Evolutionary conservation across 345 rosid genomes (phyloP), one percentile per base, ranked within the genome.

Genomic region (Rubroshorea leprosula): DNA sequence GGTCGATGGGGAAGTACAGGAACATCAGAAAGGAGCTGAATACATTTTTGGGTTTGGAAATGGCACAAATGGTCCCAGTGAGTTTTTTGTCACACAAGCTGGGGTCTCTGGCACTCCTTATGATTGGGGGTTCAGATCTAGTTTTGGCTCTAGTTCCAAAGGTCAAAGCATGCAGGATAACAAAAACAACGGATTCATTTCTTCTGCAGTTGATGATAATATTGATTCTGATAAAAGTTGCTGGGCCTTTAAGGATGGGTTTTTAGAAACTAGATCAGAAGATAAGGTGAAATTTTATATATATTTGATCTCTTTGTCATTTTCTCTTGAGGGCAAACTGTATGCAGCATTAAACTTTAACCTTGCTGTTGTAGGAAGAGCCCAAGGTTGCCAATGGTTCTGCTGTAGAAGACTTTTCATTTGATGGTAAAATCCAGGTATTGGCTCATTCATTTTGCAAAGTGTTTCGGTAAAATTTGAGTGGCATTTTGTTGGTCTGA

Each of bases 201-300:
- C 64, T 41, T 67, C 70, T 31, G 31, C 66, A 20, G 58, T 49
- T 49, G 58, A 55, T 49, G 70, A 62, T 41, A 55, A 58, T 47
- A 25, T 63, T 62, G 54, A 23, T 59, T 53, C 68, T 64, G 74
- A 52, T 23, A 78, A 62, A 67, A 64, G 65, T 46, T 71, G 68
- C 14, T 81, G 85, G 90, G 76, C 63, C n/a, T 84, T 75, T 59
- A 72, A 71, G 62, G 78, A 70, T 63, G 49, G 74, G 19, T 66
- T 64, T 66, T 68, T 76, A 31, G 87, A 74, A 71, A 71, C 17
- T 64, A 68, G 52, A 62, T 60, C 68, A 16, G 56, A 67, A 56
- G 55, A 74, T 23, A 68, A 78, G 90, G 82, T 80, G 66, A 63
- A 49, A 18, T 64, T 29, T 74, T 68, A 51, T 43, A n/a, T 29